Evolutionary conservation across 148 eudicot genomes (phyloP).

Genomic region (Pouteria glomerata): DNA sequence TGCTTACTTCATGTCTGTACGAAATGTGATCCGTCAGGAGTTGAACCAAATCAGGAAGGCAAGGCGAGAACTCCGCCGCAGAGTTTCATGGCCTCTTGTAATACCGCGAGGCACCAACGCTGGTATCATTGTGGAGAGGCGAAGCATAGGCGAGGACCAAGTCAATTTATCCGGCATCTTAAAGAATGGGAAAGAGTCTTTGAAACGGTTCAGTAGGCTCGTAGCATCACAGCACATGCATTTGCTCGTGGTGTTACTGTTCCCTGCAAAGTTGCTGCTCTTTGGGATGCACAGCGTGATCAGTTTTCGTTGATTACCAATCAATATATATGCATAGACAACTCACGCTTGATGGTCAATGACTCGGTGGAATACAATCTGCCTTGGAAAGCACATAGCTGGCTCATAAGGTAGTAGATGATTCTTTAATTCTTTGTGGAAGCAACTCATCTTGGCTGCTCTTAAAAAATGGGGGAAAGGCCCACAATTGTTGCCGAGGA

Average conservation of each 20-base stretch:
- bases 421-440: constrained; percentile 46
- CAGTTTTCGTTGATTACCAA: constrained; percentile 17
- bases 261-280: constrained; percentile 61
- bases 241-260: constrained; percentile 58
- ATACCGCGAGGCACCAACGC: constrained; percentile 29
- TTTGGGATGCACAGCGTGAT: constrained; percentile 42
- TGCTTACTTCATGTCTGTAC: constrained; percentile 61
- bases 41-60: constrained; percentile 53
- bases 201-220: constrained; percentile 63
- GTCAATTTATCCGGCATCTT: constrained; percentile 48
- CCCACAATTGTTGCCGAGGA: too few relatives aligned
- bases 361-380: too few relatives aligned
- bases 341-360: constrained; percentile 14
- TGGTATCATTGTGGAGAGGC: constrained; percentile 31
- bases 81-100: constrained; percentile 71
- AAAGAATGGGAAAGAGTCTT: constrained; percentile 50
- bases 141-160: constrained; percentile 21
- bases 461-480: too few relatives aligned
- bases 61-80: constrained; percentile 42
- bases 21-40: constrained; percentile 66
- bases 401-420: constrained; percentile 13
- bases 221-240: constrained; percentile 88
- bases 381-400: background rate
- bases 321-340: constrained; percentile 5
- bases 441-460: background rate